phyloP scores from a whole-genome alignment of 768 basidiomycete genomes.

The Auriscalpium vulgare region DNA sequence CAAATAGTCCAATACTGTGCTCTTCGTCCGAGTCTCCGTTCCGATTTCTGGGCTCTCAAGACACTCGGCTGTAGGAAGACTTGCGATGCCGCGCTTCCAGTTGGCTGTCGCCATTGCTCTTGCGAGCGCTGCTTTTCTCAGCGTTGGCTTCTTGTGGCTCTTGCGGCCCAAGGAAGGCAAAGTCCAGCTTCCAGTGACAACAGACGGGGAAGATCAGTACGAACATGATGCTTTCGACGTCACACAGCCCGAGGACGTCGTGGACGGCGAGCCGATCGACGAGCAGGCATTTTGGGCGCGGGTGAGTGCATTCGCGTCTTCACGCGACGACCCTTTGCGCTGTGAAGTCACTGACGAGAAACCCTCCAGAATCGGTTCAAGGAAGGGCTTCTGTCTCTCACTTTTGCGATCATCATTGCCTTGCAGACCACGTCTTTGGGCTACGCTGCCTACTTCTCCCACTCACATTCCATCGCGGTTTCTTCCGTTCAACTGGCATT shows the following conservation, averaged over 20 bases:
- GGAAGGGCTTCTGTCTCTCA: conserved; percentile 43
- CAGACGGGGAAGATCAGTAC: conserved; percentile 18
- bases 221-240: conserved; percentile 59
- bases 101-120: conserved; percentile 45
- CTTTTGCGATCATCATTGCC: conserved; percentile 39
- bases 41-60: background rate
- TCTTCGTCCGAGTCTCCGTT: background rate
- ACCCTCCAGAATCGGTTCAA: conserved; percentile 44
- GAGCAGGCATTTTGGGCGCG: conserved; percentile 52
- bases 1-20: no score
- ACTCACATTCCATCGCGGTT: conserved; percentile 25
- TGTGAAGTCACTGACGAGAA: background rate
- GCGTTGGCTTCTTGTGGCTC: conserved; percentile 35
- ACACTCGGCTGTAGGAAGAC: background rate
- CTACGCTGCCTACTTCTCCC: conserved; percentile 34
- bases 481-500: conserved; percentile 42
- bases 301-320: conserved; percentile 26
- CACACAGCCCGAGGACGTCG: conserved; percentile 58
- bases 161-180: conserved; percentile 37
- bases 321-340: background rate
- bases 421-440: conserved; percentile 50
- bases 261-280: conserved; percentile 61
- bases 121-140: conserved; percentile 34
- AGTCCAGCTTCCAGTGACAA: conserved; percentile 38
- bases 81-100: conserved; percentile 52